Evolutionary conservation across 352 stramenopile genomes (phyloP).

Genomic region (Halophytophthora batemanensis): DNA sequence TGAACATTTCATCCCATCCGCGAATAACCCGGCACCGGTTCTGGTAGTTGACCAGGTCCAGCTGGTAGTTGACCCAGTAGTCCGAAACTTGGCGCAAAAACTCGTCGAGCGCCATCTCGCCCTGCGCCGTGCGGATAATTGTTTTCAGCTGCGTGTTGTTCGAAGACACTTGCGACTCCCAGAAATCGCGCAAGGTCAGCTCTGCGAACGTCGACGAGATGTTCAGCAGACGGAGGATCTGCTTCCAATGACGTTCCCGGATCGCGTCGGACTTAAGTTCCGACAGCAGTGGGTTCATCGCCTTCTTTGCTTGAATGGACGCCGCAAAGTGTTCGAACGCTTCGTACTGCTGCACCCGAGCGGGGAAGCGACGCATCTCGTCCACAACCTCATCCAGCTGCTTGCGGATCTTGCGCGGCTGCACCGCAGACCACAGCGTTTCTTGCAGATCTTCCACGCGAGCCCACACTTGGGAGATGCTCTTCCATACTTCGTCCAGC

Average conservation of each 20-base stretch:
- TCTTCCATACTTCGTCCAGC: slow-evolving; percentile 98
- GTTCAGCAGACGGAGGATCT: slow-evolving; percentile 93
- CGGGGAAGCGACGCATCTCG: slow-evolving; percentile 94
- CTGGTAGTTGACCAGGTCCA: slow-evolving; percentile 92
- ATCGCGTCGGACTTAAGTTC: slow-evolving; percentile 99
- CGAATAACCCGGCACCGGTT: slow-evolving; percentile 97
- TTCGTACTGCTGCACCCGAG: slow-evolving; percentile 97
- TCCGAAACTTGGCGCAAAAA: slow-evolving; percentile 95
- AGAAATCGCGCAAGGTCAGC: slow-evolving; percentile 97
- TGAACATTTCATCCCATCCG: slow-evolving; percentile 99
- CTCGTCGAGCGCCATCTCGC: slow-evolving; percentile 99
- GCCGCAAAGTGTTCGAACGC: slow-evolving; percentile 94
- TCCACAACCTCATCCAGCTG: slow-evolving; percentile 96
- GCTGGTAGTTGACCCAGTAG: slow-evolving; percentile 87
- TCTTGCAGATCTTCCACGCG: slow-evolving; percentile 92
- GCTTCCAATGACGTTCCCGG: slow-evolving; percentile 99
- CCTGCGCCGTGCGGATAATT: slow-evolving; percentile 97
- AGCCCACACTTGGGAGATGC: slow-evolving; percentile 88
- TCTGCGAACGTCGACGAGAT: slow-evolving; percentile 93
- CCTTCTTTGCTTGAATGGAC: slow-evolving; percentile 92
- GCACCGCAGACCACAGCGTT: slow-evolving; percentile 91
- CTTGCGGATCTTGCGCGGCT: slow-evolving; percentile 95
- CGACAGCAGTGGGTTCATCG: slow-evolving; percentile 92
- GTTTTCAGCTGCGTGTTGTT: slow-evolving; percentile 95
- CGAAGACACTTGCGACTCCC: slow-evolving; percentile 92